Evolutionary conservation across 768 basidiomycete species (phyloP).

Genomic region (Podaxis carcinomalis): DNA sequence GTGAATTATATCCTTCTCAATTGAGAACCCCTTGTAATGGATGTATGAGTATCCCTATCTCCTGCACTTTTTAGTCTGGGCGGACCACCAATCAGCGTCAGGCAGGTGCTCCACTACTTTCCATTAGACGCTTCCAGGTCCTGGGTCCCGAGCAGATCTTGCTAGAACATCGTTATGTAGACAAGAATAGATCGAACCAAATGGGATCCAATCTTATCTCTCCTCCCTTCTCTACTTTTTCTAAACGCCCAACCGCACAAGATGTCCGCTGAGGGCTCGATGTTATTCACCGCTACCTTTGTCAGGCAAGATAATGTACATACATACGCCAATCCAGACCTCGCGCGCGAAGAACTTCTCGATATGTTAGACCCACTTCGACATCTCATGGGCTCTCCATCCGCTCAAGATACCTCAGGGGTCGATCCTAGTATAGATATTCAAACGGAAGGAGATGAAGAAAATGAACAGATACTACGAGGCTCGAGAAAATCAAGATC

Average conservation of each 20-base stretch:
- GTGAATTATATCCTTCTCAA: not conserved
- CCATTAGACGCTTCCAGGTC: no score
- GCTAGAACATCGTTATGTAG: no score
- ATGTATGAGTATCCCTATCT: no score
- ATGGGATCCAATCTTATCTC: not conserved
- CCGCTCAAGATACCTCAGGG: not conserved
- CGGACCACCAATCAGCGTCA: no score
- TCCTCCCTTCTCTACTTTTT: not conserved
- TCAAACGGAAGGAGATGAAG: not conserved
- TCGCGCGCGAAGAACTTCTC: conserved; percentile 50
- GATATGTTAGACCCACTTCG: conserved; percentile 57
- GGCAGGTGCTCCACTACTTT: no score
- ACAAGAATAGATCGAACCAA: not conserved
- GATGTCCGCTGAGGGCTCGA: not conserved
- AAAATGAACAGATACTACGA: conserved; percentile 14
- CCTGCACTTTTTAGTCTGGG: no score
- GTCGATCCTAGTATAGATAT: not conserved
- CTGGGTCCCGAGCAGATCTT: no score
- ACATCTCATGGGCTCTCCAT: conserved; percentile 41
- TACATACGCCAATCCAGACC: conserved; percentile 15
- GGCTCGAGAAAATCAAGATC: conserved; percentile 22
- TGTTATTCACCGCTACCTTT: conserved; percentile 6
- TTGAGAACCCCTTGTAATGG: not conserved
- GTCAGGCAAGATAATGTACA: not conserved
- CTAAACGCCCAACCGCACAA: not conserved